Base-by-base conservation (phyloP, 2,329 filamentous ascomycete species). In the Periconia sp. region DNA sequence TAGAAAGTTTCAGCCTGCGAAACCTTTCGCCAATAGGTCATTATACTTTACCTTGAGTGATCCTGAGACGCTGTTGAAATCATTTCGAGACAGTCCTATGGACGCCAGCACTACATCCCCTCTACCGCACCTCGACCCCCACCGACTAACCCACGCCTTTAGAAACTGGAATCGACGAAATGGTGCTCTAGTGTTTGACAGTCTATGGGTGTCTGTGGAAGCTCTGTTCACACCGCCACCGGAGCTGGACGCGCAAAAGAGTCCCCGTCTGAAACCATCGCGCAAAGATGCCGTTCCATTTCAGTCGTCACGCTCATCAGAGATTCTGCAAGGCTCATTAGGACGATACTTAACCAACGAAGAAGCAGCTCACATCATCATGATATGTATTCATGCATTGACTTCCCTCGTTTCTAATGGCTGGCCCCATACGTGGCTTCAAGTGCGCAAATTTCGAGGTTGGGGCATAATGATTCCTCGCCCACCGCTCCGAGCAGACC, bases 361-460 rank as follows among this genome's bases (percentile, higher is more conserved):
- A 2, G 68, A 74, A 37, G 70, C 69, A 16, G 69, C 68, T 26
- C 71, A 73, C 36, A 63, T 75, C 5, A 57, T 70, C 22, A 67
- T 72, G 49, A 61, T 74, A 26, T 69, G 69, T 30, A 62, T 75
- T 10, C 66, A 73, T 38, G 69, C 69, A 24, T 46, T 75, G 48
- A 69, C 65, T 1, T 66, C 68, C 1, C 53, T 54, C 9, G 57
- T 72, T 8, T 58, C 64, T 3, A 40, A 55, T 15, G 64, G 61
- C 15, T 61, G 56, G 56, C 49, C 61, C n/a, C 54, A 59, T 19
- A 57, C 56, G 3, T 70, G 66, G 68, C 34, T 55, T 28, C 55
- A 64, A 45, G 42, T 79, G 25, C 67, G 73, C 17, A 71, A 57
- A 8, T 46, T 68, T 18, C 56, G 66, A 16, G 65, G 62, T 12